These are phyloP conservation scores for Phytophthora cryptogea DNA, from an alignment of 352 stramenopile species.

Conservation along the genomic window DNA sequence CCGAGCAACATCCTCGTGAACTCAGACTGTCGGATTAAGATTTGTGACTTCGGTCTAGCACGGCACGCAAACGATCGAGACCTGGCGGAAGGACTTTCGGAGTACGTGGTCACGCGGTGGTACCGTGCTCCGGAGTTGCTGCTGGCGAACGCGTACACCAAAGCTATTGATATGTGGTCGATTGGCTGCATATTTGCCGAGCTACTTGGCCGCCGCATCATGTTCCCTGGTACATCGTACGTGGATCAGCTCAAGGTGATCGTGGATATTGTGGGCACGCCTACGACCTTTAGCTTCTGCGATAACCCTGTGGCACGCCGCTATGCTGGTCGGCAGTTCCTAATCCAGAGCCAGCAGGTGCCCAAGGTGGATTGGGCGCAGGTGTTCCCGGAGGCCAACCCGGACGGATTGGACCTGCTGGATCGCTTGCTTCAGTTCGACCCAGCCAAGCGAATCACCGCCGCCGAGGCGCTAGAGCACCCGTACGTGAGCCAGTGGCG, in stretches of 20 bases:
- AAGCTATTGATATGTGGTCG: slow-evolving; percentile 94
- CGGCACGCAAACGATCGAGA: slow-evolving; percentile 81
- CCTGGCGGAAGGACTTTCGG: slow-evolving; percentile 81
- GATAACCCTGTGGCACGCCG: slow-evolving; percentile 83
- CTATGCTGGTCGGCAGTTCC: slow-evolving; percentile 84
- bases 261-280: slow-evolving; percentile 84
- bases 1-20: slow-evolving; percentile 98
- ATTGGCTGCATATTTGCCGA: slow-evolving; percentile 99
- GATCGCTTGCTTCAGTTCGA: slow-evolving; percentile 90
- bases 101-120: slow-evolving; percentile 96
- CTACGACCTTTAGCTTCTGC: slow-evolving; percentile 84
- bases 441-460: slow-evolving; percentile 85
- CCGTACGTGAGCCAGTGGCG: slow-evolving; percentile 90
- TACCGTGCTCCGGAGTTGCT: slow-evolving; percentile 89
- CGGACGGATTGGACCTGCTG: slow-evolving; percentile 85
- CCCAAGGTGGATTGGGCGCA: slow-evolving; percentile 78
- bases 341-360: slow-evolving; percentile 72
- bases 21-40: slow-evolving; percentile 87
- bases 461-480: slow-evolving; percentile 82
- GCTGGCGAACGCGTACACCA: slow-evolving; percentile 83
- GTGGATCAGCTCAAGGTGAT: slow-evolving; percentile 90
- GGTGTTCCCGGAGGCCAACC: slow-evolving; percentile 85
- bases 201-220: slow-evolving; percentile 90
- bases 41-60: slow-evolving; percentile 90
- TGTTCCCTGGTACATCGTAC: slow-evolving; percentile 87